phyloP scores from a whole-genome alignment of 164 flowering plant species.

The Platanus orientalis region DNA sequence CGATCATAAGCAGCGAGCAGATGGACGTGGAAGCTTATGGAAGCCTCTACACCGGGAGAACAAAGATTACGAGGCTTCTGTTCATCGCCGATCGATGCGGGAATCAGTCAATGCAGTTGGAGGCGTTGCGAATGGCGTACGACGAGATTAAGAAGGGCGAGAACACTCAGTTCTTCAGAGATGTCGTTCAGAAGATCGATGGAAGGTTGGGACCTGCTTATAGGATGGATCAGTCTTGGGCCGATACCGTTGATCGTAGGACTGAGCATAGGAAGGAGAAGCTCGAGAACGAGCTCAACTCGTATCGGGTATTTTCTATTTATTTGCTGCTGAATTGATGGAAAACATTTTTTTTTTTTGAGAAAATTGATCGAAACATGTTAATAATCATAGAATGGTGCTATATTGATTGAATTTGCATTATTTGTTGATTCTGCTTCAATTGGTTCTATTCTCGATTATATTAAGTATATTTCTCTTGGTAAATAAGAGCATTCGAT shows the following conservation, averaged over 20 bases:
- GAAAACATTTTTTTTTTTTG: no score
- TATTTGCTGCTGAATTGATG: no score
- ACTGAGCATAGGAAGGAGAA: constrained; percentile 84
- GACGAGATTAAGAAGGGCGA: constrained; percentile 93
- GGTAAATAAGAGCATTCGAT: no score
- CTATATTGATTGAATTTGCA: background rate
- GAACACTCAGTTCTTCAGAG: constrained; percentile 64
- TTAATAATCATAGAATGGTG: no score
- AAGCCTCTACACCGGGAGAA: constrained; percentile 68
- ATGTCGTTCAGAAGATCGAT: constrained; percentile 68
- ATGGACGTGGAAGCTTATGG: constrained; percentile 88
- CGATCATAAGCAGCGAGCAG: constrained; percentile 69
- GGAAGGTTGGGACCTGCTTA: constrained; percentile 69
- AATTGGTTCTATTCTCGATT: background rate
- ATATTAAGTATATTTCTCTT: no score
- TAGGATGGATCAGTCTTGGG: constrained; percentile 58
- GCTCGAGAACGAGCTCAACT: constrained; percentile 82
- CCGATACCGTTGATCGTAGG: constrained; percentile 57
- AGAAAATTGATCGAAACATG: no score
- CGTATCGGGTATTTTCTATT: constrained; percentile 51
- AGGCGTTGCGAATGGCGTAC: constrained; percentile 85
- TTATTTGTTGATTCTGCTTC: background rate
- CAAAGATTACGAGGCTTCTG: constrained; percentile 67
- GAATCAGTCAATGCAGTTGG: constrained; percentile 57
- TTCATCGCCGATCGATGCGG: constrained; percentile 77